Evolutionary conservation across 306 rosid species (phyloP).

Genomic region (Cucurbita argyrosperma): DNA sequence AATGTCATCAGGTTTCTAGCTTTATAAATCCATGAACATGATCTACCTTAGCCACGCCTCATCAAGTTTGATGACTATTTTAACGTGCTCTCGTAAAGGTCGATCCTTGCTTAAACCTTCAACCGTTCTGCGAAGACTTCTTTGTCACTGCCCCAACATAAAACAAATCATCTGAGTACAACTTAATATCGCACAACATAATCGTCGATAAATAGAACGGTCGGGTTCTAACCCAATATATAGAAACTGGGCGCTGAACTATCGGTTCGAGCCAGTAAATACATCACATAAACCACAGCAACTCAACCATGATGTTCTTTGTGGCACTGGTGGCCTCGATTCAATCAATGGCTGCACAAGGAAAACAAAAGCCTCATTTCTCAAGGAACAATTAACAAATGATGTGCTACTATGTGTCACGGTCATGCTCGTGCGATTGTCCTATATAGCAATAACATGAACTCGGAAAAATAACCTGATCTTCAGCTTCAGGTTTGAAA

Average conservation of each 20-base stretch:
- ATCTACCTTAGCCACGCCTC: neutral
- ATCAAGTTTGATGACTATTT: neutral
- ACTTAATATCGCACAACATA: neutral
- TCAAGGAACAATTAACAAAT: neutral
- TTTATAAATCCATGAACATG: neutral
- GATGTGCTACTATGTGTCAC: neutral
- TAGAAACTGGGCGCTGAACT: neutral
- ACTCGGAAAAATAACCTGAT: slow-evolving; percentile 38
- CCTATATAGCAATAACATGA: neutral
- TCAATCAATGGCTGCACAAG: slow-evolving; percentile 6
- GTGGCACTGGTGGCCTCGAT: neutral
- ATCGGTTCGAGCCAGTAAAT: slow-evolving; percentile 11
- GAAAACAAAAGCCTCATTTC: neutral
- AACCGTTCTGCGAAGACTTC: neutral
- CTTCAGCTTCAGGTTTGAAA: slow-evolving; percentile 21
- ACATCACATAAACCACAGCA: slow-evolving; percentile 16
- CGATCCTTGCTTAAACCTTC: neutral
- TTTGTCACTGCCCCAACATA: neutral
- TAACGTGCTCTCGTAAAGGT: neutral
- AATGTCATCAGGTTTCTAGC: neutral
- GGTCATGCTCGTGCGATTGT: too few species aligned
- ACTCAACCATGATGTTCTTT: slow-evolving; percentile 8
- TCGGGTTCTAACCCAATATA: slow-evolving; percentile 1
- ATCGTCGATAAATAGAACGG: neutral
- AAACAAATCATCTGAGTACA: neutral